A percentile compares a stretch with the other conserved stretches of the same genome.
These are phyloP conservation scores for Cryptosporidium meleagridis DNA, from an alignment of 169 alveolate genomes.

Conservation along the genomic window DNA sequence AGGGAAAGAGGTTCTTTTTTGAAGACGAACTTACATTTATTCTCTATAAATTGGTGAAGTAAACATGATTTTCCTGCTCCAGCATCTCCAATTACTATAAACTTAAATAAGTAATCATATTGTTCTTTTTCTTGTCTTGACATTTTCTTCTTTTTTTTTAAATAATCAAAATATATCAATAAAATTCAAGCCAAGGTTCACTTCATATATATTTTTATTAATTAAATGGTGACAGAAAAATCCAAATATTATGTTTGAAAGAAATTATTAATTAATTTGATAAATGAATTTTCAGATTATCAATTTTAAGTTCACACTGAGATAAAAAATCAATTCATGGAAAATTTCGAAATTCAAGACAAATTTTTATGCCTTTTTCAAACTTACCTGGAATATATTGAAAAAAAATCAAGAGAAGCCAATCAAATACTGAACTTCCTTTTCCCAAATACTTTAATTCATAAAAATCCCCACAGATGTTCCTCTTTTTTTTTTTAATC, in stretches of 20 bases:
- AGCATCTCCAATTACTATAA: constrained; percentile 82
- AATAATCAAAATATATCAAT: neutral
- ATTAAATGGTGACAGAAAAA: no score
- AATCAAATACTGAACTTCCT: no score
- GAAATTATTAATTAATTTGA: neutral
- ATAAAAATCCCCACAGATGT: neutral
- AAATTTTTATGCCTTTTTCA: neutral
- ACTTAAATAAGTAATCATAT: constrained; percentile 82
- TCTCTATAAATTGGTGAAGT: constrained; percentile 82
- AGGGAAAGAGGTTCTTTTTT: no score
- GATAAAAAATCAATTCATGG: no score
- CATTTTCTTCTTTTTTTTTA: constrained; percentile 6
- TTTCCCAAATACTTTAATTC: neutral
- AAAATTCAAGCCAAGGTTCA: neutral
- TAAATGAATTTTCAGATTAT: neutral
- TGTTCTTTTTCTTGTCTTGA: constrained; percentile 75
- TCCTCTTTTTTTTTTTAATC: neutral
- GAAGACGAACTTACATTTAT: constrained; percentile 75
- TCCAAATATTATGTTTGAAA: neutral
- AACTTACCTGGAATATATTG: neutral
- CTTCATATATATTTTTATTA: neutral
- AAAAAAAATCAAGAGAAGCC: neutral
- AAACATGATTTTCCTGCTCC: constrained; percentile 82
- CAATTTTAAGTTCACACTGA: neutral
- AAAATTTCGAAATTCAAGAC: neutral